A percentile compares a stretch with the other conserved stretches of the same genome.
Evolutionary conservation across 2,329 filamentous ascomycete genomes (phyloP).

Genomic region (Paecilomyces sp.): DNA sequence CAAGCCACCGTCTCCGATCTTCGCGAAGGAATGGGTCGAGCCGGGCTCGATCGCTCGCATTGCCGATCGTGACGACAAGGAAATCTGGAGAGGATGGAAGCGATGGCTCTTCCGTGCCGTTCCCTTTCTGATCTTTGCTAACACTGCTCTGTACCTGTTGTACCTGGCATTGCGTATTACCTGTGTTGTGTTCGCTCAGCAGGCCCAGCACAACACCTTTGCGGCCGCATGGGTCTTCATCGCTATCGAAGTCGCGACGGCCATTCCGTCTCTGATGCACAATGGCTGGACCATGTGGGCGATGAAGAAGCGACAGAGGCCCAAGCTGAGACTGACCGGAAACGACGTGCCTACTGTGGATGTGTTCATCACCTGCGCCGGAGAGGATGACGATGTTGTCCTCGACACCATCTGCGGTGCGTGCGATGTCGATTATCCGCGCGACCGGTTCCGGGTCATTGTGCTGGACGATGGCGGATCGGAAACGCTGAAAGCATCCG

Average conservation of each 20-base stretch:
- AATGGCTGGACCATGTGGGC: conserved; percentile 53
- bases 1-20: conserved; percentile 19
- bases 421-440: conserved; percentile 33
- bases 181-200: conserved; percentile 48
- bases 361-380: conserved; percentile 38
- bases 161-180: conserved; percentile 48
- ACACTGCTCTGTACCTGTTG: conserved; percentile 27
- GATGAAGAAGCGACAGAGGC: conserved; percentile 47
- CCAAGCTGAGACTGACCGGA: conserved; percentile 37
- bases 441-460: conserved; percentile 29
- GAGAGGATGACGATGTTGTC: conserved; percentile 36
- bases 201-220: conserved; percentile 32
- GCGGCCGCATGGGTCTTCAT: conserved; percentile 53
- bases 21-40: conserved; percentile 30
- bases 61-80: conserved; percentile 28
- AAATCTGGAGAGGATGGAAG: conserved; percentile 31
- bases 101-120: conserved; percentile 26
- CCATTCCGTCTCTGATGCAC: conserved; percentile 50
- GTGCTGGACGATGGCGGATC: conserved; percentile 35
- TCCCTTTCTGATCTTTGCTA: conserved; percentile 27
- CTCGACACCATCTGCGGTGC: conserved; percentile 34
- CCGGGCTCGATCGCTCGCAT: conserved; percentile 29
- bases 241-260: conserved; percentile 46
- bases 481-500: conserved; percentile 23
- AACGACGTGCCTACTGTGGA: conserved; percentile 34